Evolutionary conservation across 306 rosid genomes (phyloP), one percentile per base, ranked within the genome.

Genomic region (Vicia villosa): DNA sequence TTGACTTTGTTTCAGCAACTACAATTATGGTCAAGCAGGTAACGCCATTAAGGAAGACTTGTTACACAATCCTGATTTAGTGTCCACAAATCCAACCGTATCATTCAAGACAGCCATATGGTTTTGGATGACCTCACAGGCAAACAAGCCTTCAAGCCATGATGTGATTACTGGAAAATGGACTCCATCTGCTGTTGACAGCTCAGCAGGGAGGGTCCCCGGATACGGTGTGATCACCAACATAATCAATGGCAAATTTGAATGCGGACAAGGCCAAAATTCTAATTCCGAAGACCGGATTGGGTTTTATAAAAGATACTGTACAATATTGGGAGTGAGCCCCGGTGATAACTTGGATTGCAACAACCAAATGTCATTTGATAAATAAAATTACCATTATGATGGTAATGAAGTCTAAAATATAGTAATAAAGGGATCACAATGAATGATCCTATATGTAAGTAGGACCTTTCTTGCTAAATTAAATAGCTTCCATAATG

Each of bases 61-160:
- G 20, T 9, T 85, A 8, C 76, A 68, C 81, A 71, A 83, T 70
- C 96, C 96, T 0, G 87, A 87, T 38, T 46, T 75, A 5, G 96
- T 89, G 0, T 79, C 89, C 7, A 70, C 86, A 3, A 59, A 85
- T 49, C 20, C 92, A 4, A 43, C 49, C 0, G 58, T 81, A 9
- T 73, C 96, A 8, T 89, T 89, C 80, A 89, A 77, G 69, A 75
- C 92, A 8, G 92, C 92, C 11, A 5, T 89, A 5, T 89, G 92
- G 96, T 89, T 89, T 43, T 89, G 96, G 96, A 87, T 89, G 92
- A 89, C 90, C 5, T 43, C 86, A 26, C 91, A 87, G 21, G 77
- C 46, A 38, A 84, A 79, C 71, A 89, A 89, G 77, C 96, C 96
- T 2, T 89, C 92, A 7, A 62, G 88, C 75, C 96, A 89, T 16